Base-by-base conservation (phyloP, 106 monocot genomes). In the Posidonia australis region DNA sequence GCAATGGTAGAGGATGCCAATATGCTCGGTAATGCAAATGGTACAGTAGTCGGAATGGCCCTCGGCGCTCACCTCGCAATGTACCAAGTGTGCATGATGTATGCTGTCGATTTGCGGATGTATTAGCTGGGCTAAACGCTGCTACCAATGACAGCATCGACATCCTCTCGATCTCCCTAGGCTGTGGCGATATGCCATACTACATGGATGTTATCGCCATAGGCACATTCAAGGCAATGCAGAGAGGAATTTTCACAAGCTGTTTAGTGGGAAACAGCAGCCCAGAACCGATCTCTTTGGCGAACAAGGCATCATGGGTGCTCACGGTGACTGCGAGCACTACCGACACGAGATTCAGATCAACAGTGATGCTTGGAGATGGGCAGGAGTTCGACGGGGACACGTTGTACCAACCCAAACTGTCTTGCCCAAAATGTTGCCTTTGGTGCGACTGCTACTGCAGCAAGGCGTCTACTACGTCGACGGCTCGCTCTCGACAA, bases 91-190 rank as follows among this genome's bases (percentile, higher is more conserved):
- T 84, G 84, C 74, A 67, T 71, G 71, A 24, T 24, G 30, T 44
- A 51, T 24, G 79, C 1, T 84, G 80, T 74, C 66, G 52, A 44
- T 74, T 74, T 5, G 73, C 80, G 23, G 77, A 80, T 63, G 77
- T 77, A 17, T 67, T 80, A 12, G 84, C 80, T 32, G 80, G 71
- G 12, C 74, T 84, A 26, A 73, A 80, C 24, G 44, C 62, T 41
- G 80, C 84, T 17, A 69, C 80, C 64, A 22, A 70, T 32, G 84
- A 84, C 64, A 77, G 84, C 20, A 80, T 84, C 13, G 74, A 84
- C 53, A 64, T 84, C 19, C 67, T 84, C 21, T 84, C 84, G 17
- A 70, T 84, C 44, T 84, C 84, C 17, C 74, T 84, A 21, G 79
- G 83, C 62, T 77, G 80, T 20, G 74, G 70, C 13, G 44, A 77